phyloP scores from a whole-genome alignment of 2,329 filamentous ascomycete species.

The Microcyclosporella mali region DNA sequence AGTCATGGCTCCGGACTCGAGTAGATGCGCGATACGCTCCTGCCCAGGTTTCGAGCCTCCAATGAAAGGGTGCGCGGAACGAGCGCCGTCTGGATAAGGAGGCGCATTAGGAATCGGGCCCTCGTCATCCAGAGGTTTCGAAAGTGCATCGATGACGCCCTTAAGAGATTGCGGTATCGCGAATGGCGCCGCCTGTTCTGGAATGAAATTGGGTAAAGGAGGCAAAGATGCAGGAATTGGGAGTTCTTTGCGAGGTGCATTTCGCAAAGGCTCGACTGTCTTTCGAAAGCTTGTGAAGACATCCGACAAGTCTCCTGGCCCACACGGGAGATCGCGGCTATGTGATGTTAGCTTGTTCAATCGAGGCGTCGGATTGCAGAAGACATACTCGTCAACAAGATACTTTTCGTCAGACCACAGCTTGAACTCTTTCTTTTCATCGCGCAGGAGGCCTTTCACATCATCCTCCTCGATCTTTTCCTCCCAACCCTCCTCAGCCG shows the following conservation, averaged over 20 bases:
- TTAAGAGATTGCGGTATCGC: slow-evolving; percentile 52
- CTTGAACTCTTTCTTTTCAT: slow-evolving; percentile 54
- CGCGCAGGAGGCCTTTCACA: slow-evolving; percentile 49
- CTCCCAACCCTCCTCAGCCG: slow-evolving; percentile 61
- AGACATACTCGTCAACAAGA: slow-evolving; percentile 67
- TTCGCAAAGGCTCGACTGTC: slow-evolving; percentile 62
- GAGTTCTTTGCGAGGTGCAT: slow-evolving; percentile 54
- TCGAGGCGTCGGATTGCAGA: neutral
- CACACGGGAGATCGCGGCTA: slow-evolving; percentile 58
- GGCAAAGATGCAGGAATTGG: slow-evolving; percentile 54
- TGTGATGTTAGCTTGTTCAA: slow-evolving; percentile 1
- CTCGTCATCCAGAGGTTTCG: slow-evolving; percentile 51
- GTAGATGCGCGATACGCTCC: slow-evolving; percentile 54
- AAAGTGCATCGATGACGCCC: slow-evolving; percentile 49
- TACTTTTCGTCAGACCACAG: slow-evolving; percentile 72
- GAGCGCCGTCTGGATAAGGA: slow-evolving; percentile 46
- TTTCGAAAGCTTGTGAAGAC: slow-evolving; percentile 72
- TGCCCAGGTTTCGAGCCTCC: slow-evolving; percentile 61
- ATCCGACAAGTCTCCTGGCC: slow-evolving; percentile 59
- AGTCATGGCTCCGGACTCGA: slow-evolving; percentile 55
- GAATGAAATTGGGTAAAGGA: slow-evolving; percentile 51
- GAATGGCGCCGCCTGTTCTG: slow-evolving; percentile 58
- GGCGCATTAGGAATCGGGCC: slow-evolving; percentile 43
- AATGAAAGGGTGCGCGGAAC: slow-evolving; percentile 58
- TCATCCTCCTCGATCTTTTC: slow-evolving; percentile 59